Base-by-base conservation (phyloP, 2,329 filamentous ascomycete species). In the Aspergillus niger region DNA sequence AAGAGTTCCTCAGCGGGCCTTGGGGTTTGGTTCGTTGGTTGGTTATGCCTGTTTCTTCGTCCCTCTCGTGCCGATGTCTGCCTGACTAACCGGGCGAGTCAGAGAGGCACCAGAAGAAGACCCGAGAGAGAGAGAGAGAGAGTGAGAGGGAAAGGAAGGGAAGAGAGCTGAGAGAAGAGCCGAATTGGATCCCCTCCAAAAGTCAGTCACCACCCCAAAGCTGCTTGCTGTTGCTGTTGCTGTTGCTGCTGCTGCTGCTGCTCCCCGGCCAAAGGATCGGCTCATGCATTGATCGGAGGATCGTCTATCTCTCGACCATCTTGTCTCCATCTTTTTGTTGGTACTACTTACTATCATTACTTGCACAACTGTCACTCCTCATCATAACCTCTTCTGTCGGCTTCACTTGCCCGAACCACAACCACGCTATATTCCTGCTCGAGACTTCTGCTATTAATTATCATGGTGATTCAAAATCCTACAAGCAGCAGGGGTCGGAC, bases 201-300 rank as follows among this genome's bases (percentile, higher is more conserved):
- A 28, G n/a, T 11, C 28, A 30, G 28, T 30, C 28, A 30, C 11
- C 28, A 11, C 28, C 28, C 28, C 28, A 30, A 30, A 30, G 28
- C 28, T 30, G 28, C 28, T 30, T 30, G 28, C 28, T 30, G 30
- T 30, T 30, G 28, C 28, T 30, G 30, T 5, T 4, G 30, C 30
- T 36, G 20, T 20, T 26, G 30, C 30, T 36, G 30, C 24, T 26
- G 26, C 24, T 26, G 26, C 22, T 54, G 38, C 20, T 43, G 41
- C 52, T 44, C 24, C 39, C 39, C 39, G 8, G 30, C 13, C 13
- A 11, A 36, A 22, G 30, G 53, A 55, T 55, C 53, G 53, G 53
- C 53, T 55, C 41, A 20, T 55, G 53, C 53, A 55, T 55, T 44
- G 53, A 55, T 55, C 53, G 24, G 53, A 55, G 17, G 24, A 55